Evolutionary conservation across 1,284 basidiomycete genomes (phyloP).

Genomic region (Lentinus polychrous): DNA sequence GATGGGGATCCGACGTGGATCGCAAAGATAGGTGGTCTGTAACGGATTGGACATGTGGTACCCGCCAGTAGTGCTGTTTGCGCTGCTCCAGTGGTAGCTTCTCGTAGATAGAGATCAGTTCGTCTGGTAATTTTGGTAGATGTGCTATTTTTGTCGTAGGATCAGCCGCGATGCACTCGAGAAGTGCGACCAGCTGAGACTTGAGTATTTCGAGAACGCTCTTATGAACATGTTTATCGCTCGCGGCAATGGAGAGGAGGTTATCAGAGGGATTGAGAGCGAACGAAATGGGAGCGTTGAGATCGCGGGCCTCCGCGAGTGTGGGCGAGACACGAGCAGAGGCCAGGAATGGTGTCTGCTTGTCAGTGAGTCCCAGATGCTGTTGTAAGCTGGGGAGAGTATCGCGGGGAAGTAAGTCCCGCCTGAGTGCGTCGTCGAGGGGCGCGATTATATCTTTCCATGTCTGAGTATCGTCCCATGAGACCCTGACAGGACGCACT

Average conservation of each 20-base stretch:
- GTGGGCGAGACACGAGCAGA: conserved; percentile 7
- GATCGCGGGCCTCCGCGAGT: conserved; percentile 6
- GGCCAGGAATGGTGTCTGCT: conserved; percentile 15
- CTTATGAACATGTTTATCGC: conserved; percentile 17
- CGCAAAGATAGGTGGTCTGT: conserved; percentile 32
- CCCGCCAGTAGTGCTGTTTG: conserved; percentile 18
- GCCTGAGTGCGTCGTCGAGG: conserved; percentile 17
- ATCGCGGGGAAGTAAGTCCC: conserved; percentile 10
- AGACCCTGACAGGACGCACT: conserved; percentile 26
- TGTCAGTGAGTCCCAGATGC: conserved; percentile 14
- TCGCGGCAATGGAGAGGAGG: conserved; percentile 15
- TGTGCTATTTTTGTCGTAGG: conserved; percentile 12
- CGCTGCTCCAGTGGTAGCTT: conserved; percentile 22
- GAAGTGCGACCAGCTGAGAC: conserved; percentile 21
- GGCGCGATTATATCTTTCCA: conserved; percentile 26
- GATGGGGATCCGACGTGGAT: conserved; percentile 24
- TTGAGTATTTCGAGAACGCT: conserved; percentile 20
- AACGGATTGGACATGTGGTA: conserved; percentile 25
- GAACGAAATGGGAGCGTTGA: conserved; percentile 6
- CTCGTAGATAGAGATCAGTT: conserved; percentile 30
- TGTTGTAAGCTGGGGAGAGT: conserved; percentile 10
- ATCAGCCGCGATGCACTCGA: conserved; percentile 8
- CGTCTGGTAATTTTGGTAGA: conserved; percentile 21
- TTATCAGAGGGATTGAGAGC: conserved; percentile 8
- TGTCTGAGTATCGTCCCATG: conserved; percentile 28